These are phyloP conservation scores for Herpotrichia juniperi DNA, from an alignment of 2,329 filamentous ascomycete genomes.

Conservation along the genomic window DNA sequence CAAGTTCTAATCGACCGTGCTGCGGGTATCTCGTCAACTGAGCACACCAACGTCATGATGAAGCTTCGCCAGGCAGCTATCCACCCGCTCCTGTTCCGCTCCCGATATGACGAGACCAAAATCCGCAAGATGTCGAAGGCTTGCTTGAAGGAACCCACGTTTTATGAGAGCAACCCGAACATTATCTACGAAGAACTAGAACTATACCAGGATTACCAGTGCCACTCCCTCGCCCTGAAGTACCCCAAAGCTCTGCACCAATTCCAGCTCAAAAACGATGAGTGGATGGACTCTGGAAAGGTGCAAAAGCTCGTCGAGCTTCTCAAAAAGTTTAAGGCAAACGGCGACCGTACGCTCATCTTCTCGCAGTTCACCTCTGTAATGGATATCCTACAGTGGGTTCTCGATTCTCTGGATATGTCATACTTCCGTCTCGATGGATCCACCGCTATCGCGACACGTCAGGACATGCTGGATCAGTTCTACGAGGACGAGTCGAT, in stretches of 20 bases:
- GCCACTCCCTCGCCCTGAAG: conserved; percentile 62
- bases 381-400: conserved; percentile 86
- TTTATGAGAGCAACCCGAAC: conserved; percentile 56
- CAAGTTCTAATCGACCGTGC: conserved; percentile 66
- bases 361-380: conserved; percentile 95
- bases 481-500: conserved; percentile 80
- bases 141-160: conserved; percentile 71
- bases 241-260: conserved; percentile 59
- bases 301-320: conserved; percentile 80
- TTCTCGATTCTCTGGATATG: conserved; percentile 75
- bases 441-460: conserved; percentile 77
- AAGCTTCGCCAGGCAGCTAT: conserved; percentile 91
- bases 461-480: conserved; percentile 85
- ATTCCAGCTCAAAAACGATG: conserved; percentile 63
- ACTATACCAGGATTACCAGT: conserved; percentile 65
- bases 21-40: conserved; percentile 60
- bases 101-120: conserved; percentile 75
- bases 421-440: conserved; percentile 87
- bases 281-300: conserved; percentile 81
- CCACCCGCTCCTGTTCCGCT: conserved; percentile 86
- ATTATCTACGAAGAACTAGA: conserved; percentile 61
- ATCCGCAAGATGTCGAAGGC: conserved; percentile 79
- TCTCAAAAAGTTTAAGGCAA: conserved; percentile 72
- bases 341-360: conserved; percentile 85
- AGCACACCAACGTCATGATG: conserved; percentile 70